Conservation (phyloP, 148 eudicot species). For the Hydrangea macrophylla region DNA sequence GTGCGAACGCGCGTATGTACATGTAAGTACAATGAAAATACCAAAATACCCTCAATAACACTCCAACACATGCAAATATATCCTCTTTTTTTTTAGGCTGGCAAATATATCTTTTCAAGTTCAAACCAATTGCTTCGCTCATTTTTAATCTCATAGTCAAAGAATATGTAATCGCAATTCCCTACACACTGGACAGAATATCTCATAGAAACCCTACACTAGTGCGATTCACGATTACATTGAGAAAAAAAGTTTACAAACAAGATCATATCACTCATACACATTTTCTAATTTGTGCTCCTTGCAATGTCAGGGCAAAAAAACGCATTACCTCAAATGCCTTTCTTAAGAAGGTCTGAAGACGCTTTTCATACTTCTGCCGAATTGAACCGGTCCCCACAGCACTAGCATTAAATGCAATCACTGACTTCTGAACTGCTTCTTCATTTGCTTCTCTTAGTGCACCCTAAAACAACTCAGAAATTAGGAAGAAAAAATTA, state of each 20-base stretch:
- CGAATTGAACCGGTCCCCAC: slow-evolving; percentile 78
- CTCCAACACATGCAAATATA: too few relatives aligned
- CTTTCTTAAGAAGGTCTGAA: slow-evolving; percentile 65
- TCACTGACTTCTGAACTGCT: slow-evolving; percentile 62
- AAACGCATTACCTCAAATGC: slow-evolving; percentile 88
- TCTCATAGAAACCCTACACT: background rate
- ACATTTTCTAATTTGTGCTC: background rate
- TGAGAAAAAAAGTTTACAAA: too few relatives aligned
- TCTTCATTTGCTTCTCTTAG: slow-evolving; percentile 89
- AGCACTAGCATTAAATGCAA: slow-evolving; percentile 68
- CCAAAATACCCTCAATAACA: too few relatives aligned
- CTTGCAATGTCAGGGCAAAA: background rate
- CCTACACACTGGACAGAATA: background rate
- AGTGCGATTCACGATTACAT: background rate
- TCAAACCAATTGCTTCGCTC: background rate
- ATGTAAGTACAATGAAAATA: too few relatives aligned
- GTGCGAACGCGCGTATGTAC: too few relatives aligned
- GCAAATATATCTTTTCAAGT: background rate
- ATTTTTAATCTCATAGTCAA: background rate
- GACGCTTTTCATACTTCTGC: slow-evolving; percentile 83
- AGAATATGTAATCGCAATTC: background rate
- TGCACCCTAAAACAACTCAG: slow-evolving; percentile 49
- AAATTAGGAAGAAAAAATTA: slow-evolving; percentile 13
- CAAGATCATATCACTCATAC: too few relatives aligned
- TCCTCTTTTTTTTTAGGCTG: too few relatives aligned